Conservation (phyloP, 2,329 filamentous ascomycete species). For the Colletotrichum acutatum region DNA sequence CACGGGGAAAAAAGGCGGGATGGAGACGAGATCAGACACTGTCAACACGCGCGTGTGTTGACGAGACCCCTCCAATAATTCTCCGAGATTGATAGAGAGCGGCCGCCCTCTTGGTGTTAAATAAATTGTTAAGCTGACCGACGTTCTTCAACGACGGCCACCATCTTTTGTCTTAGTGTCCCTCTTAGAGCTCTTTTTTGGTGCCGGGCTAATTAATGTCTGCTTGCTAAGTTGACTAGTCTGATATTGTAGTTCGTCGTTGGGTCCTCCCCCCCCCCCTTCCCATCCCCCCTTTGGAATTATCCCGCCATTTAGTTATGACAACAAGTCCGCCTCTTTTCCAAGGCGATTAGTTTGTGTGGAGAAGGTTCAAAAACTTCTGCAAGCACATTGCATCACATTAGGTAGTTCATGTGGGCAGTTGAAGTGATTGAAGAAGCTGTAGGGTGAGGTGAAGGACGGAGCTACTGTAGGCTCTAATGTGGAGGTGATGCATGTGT, state of each 20-base stretch:
- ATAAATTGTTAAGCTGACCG: constrained; percentile 24
- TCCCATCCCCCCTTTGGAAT: not conserved
- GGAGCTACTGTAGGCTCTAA: not conserved
- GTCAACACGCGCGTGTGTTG: not conserved
- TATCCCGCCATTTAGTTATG: not conserved
- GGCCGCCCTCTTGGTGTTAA: constrained; percentile 7
- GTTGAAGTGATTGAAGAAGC: not conserved
- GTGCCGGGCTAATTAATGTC: not conserved
- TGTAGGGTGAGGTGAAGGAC: not conserved
- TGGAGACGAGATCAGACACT: not conserved
- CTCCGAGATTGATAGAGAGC: not conserved
- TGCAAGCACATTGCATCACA: not conserved
- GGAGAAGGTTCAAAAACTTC: not conserved
- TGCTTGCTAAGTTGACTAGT: not conserved
- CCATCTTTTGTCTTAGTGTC: not conserved
- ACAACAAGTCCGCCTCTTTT: not conserved
- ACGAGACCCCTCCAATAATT: too few relatives aligned
- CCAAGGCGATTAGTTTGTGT: not conserved
- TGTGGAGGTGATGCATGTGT: constrained; percentile 1
- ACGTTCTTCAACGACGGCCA: not conserved
- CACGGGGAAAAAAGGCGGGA: not conserved
- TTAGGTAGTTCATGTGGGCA: not conserved
- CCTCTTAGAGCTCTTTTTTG: not conserved
- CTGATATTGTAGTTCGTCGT: not conserved
- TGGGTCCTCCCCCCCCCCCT: too few relatives aligned